Percentiles rank a stretch among this genome's conserved stretches.
phyloP scores from a whole-genome alignment of 78 protist species.

The Speleostelium caveatum region DNA sequence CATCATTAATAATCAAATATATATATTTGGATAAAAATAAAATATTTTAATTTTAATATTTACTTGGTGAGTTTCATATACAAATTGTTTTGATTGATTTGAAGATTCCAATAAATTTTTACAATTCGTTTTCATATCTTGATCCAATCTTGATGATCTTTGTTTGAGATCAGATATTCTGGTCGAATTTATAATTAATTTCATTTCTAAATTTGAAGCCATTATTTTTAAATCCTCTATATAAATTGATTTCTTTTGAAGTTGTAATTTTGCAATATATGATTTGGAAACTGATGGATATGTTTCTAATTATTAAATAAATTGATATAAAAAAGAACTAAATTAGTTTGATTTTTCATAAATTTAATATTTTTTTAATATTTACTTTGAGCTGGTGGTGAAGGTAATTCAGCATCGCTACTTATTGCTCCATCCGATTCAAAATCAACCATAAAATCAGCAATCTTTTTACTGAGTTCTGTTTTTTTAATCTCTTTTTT shows the following conservation, averaged over 20 bases:
- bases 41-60: too few relatives aligned
- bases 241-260: neutral
- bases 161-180: neutral
- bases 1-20: too few relatives aligned
- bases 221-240: neutral
- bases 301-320: neutral
- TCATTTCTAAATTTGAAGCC: neutral
- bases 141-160: neutral
- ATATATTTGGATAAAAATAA: too few relatives aligned
- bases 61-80: constrained; percentile 7
- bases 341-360: neutral
- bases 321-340: neutral
- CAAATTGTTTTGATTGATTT: neutral
- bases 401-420: too few relatives aligned
- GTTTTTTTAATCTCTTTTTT: neutral
- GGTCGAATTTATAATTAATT: neutral
- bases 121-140: neutral
- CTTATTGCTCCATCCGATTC: neutral
- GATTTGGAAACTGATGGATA: neutral
- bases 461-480: neutral
- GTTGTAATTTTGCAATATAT: neutral
- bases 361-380: too few relatives aligned
- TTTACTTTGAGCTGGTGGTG: too few relatives aligned
- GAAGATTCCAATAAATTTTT: neutral
- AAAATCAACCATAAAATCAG: neutral